Percentiles rank a stretch among this genome's conserved stretches.
These are phyloP conservation scores for Kazachstania africana DNA, from an alignment of 805 yeast species.

Conservation along the genomic window DNA sequence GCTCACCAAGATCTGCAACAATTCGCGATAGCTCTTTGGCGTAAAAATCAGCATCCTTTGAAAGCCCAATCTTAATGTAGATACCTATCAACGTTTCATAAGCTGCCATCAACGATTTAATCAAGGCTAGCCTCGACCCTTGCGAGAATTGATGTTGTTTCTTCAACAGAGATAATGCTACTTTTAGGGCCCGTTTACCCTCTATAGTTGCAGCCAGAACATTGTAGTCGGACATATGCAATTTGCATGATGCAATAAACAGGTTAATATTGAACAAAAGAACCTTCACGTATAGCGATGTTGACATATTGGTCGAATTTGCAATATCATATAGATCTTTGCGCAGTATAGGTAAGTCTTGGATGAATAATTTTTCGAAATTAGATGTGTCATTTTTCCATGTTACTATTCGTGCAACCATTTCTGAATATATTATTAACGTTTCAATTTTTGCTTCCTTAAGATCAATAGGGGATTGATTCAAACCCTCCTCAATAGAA, in stretches of 20 bases:
- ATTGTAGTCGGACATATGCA: conserved; percentile 10
- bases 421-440: conserved; percentile 5
- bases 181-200: conserved; percentile 37
- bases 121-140: conserved; percentile 29
- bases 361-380: conserved; percentile 13
- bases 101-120: conserved; percentile 26
- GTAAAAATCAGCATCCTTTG: conserved; percentile 48
- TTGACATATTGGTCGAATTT: conserved; percentile 12
- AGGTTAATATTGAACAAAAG: conserved; percentile 20
- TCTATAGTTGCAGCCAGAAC: conserved; percentile 24
- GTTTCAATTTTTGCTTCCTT: conserved; percentile 6
- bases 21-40: conserved; percentile 37
- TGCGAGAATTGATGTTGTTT: conserved; percentile 22
- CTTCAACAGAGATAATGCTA: conserved; percentile 42
- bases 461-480: conserved; percentile 1
- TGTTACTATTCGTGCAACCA: conserved; percentile 2
- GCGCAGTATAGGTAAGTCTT: conserved; percentile 7
- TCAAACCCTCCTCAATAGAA: neutral
- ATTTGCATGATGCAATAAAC: conserved; percentile 10
- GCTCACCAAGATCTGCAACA: conserved; percentile 21
- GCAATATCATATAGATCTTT: conserved; percentile 17
- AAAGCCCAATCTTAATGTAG: conserved; percentile 39
- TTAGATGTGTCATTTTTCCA: conserved; percentile 7
- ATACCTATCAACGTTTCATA: conserved; percentile 31
- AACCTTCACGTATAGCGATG: conserved; percentile 14